Conservation (phyloP, 257 asterid species). For the Scutellaria barbata region DNA sequence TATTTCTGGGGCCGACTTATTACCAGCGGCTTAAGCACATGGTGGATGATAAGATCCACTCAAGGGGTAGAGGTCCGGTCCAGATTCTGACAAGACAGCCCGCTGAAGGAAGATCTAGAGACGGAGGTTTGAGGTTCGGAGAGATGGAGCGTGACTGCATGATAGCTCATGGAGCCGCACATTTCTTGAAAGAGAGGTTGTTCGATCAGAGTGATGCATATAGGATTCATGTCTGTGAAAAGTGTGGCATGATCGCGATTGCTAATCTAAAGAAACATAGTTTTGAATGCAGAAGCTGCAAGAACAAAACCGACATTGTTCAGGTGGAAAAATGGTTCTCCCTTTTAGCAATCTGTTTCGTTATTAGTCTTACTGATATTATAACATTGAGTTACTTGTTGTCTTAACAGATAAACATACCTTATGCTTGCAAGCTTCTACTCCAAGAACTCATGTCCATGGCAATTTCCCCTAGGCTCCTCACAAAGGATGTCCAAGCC, state of each 20-base stretch:
- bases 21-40: constrained; percentile 95
- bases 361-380: neutral
- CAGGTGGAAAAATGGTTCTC: constrained; percentile 45
- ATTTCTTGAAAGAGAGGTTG: constrained; percentile 74
- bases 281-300: constrained; percentile 75
- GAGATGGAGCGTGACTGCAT: constrained; percentile 95
- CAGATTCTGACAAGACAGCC: constrained; percentile 85
- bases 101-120: constrained; percentile 80
- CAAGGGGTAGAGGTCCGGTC: constrained; percentile 87
- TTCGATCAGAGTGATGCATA: constrained; percentile 86
- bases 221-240: constrained; percentile 69
- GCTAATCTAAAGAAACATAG: constrained; percentile 71
- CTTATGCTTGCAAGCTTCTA: constrained; percentile 76
- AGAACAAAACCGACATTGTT: constrained; percentile 75
- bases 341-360: neutral
- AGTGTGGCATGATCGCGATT: constrained; percentile 72
- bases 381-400: neutral
- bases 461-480: constrained; percentile 80
- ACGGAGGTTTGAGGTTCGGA: constrained; percentile 81
- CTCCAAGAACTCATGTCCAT: constrained; percentile 81
- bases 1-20: constrained; percentile 90
- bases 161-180: constrained; percentile 91
- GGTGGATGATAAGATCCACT: constrained; percentile 96
- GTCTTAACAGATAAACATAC: constrained; percentile 58
- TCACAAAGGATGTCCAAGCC: constrained; percentile 52